Base-by-base conservation (phyloP, 2,329 filamentous ascomycete genomes). In the Elsinoe fawcettii region DNA sequence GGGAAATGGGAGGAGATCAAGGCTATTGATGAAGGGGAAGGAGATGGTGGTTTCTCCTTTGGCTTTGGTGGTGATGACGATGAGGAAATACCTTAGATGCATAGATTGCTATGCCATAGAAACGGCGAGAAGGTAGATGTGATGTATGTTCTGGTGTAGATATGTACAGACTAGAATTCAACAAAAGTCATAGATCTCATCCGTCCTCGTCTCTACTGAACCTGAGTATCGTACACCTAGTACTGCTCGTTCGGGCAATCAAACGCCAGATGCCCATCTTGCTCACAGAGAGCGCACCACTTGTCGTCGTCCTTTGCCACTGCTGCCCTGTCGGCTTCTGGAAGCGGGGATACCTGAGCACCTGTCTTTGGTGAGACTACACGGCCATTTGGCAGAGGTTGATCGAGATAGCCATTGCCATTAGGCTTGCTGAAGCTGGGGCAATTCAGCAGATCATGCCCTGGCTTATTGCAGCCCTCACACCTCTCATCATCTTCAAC, bases 221-320 rank as follows among this genome's bases (percentile, higher is more conserved):
- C 22, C 22, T 18, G 16, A 2, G 30, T n/a, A 36, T 37, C 34
- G 49, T 18, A 61, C 47, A 30, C 51, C 66, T 69, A 71, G 54
- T 70, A 71, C 62, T 69, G 67, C 63, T 71, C 69, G 60, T 71
- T 66, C 22, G 70, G 69, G 59, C 70, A 71, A 58, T 71, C 69
- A 58, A 68, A 71, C 16, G 92, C 96, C 72, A 96, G 88, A 70
- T 99, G 93, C 12, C 93, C 93, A 67, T 99, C 93, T 61, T 89
- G 84, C 76, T 99, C 93, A 70, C 93, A 99, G 44, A 97, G 78
- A 14, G 93, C 93, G 72, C 93, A 99, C 93, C 93, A 99, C 74
- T 96, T 96, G 61, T 86, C 82, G 56, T 85, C 82, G 66, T 97
- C 90, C 14, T 56, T 59, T 1, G 46, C 57, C 18, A 49, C 25